These are phyloP conservation scores for Fusarium floridanum DNA, from an alignment of 2,329 filamentous ascomycete species.

Conservation along the genomic window DNA sequence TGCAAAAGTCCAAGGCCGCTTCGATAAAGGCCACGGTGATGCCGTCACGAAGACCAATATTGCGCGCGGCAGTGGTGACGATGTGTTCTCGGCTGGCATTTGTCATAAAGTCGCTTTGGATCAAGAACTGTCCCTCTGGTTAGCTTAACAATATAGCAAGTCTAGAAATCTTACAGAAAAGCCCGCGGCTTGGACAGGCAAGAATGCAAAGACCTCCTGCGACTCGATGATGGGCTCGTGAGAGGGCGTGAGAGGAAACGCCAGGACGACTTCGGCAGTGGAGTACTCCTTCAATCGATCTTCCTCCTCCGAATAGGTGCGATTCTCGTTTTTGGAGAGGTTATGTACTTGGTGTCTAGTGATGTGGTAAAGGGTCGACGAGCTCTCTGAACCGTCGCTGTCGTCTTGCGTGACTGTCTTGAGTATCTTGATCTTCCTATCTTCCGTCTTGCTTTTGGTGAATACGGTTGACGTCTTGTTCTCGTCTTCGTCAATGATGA, in stretches of 20 bases:
- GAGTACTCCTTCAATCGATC: not conserved
- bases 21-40: slow-evolving; percentile 3
- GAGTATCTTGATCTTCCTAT: slow-evolving; percentile 7
- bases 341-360: not conserved
- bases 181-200: slow-evolving; percentile 17
- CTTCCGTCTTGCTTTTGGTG: slow-evolving; percentile 7
- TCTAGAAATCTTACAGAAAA: slow-evolving; percentile 7
- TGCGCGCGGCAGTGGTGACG: slow-evolving; percentile 21
- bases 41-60: not conserved
- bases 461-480: slow-evolving; percentile 9
- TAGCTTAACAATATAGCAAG: not conserved
- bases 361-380: slow-evolving; percentile 25
- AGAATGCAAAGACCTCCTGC: slow-evolving; percentile 32
- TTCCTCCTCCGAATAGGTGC: slow-evolving; percentile 1
- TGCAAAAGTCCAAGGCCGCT: slow-evolving; percentile 28
- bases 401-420: not conserved
- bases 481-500: slow-evolving; percentile 2
- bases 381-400: accelerated
- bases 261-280: slow-evolving; percentile 30
- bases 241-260: slow-evolving; percentile 19
- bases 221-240: not conserved
- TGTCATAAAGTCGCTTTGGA: slow-evolving; percentile 34
- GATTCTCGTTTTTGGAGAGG: slow-evolving; percentile 26
- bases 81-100: slow-evolving; percentile 30
- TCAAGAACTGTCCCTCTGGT: slow-evolving; percentile 26